Evolutionary conservation across 2,329 filamentous ascomycete genomes (phyloP), one percentile per base, ranked within the genome.

Genomic region (Calonectria pauciramosa): DNA sequence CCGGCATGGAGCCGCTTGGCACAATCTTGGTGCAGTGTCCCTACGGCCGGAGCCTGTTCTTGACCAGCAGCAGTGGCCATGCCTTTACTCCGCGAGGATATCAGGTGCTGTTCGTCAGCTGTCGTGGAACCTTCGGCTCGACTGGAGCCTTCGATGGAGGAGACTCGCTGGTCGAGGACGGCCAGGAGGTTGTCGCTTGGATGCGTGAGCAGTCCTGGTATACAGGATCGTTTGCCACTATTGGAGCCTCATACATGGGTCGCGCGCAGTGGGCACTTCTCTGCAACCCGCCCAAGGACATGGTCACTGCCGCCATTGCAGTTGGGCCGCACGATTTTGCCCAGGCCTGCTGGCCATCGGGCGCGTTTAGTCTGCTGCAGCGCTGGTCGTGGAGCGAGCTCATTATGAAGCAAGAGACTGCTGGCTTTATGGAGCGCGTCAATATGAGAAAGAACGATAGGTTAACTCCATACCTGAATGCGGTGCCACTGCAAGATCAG

Each of bases 201-300:
- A 63, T 63, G 56, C 34, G 36, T 16, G 56, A 63, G 16, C 56
- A 63, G 34, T 23, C 56, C 14, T 63, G 56, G 56, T 63, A 63
- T 16, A 63, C 56, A 2, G 56, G 36, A 7, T 41, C 34, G 0
- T 63, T 63, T 63, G 56, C 56, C 14, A 63, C 56, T 1, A 23
- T 63, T 11, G 56, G 56, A n/a, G n/a, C 56, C 36, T 63, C 56
- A 0, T 41, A 63, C 23, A 41, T 63, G 56, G 56, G 56, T 26
- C 56, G 32, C 8, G 32, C 23, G 23, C 56, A 63, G 36, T 63
- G 34, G 34, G 34, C 56, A 26, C 56, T 63, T 28, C 56, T 63
- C n/a, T 63, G 36, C 23, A 38, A 28, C 56, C 56, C 56, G 7
- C 56, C 56, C 34, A 63, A 41, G 7, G 56, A 63, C 16, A 63